Base-by-base conservation (phyloP, 2,329 filamentous ascomycete genomes). In the Penicillium occitanis region DNA sequence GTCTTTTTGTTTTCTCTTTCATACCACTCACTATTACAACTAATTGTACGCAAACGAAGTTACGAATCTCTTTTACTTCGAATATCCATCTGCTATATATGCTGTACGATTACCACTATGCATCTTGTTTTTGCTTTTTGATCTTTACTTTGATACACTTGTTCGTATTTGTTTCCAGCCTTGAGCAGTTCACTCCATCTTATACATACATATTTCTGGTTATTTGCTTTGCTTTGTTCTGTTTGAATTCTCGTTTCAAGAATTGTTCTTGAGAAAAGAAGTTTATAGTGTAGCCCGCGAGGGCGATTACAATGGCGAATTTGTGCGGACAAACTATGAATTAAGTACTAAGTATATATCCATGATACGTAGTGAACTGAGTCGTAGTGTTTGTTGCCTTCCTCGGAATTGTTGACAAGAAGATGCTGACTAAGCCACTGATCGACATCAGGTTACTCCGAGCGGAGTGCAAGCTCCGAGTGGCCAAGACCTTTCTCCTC, bases 211-310 rank as follows among this genome's bases (percentile, higher is more conserved):
- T 14, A n/a, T 40, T 30, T 60, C 22, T 28, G 13, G 25, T 46
- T 46, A n/a, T n/a, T 33, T 60, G 17, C 8, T 60, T 44, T 33
- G 17, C 30, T 17, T 19, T 37, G 28, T 19, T 40, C 4, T 44
- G 6, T 55, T 66, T 57, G 22, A 14, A 14, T 62, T 46, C 48
- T 48, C 30, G n/a, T 35, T 19, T 11, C 57, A 33, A 60, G 37
- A 46, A 30, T 33, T 30, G 37, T 60, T 46, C 40, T 60, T 60
- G 57, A 46, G 25, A 46, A 60, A 44, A 46, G 35, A 63, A 58
- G 7, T 40, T 63, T 63, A 66, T 44, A 66, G 60, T 63, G 61
- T 66, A 60, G 65, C 65, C 65, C 65, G 65, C 65, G 42, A 66
- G 65, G 65, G 65, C 60, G 60, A 60, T 60, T 66, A 55, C 35